Percentiles rank a stretch among this genome's conserved stretches.
Evolutionary conservation across 139 green algal species (phyloP).

Genomic region (Chlorella vulgaris): DNA sequence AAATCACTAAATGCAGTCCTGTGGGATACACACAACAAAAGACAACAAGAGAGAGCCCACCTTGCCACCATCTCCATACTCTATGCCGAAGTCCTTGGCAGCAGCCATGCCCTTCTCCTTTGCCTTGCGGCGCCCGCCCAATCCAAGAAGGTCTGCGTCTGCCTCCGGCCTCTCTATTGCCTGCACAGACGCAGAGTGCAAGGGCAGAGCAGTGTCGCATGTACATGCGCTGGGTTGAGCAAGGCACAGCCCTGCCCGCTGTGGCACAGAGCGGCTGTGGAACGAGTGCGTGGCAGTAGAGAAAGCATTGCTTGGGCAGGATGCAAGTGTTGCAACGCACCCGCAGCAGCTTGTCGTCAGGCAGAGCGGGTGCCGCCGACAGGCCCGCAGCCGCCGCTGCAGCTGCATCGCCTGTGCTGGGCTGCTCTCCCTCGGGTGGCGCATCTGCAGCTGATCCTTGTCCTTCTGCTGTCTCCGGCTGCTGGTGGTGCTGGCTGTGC

Average conservation of each 20-base stretch:
- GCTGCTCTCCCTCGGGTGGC: neutral
- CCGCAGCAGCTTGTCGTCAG: constrained; percentile 14
- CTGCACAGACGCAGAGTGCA: neutral
- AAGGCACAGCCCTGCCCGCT: no score
- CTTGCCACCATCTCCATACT: neutral
- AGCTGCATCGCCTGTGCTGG: neutral
- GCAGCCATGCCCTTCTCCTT: constrained; percentile 16
- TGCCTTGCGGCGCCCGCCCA: neutral
- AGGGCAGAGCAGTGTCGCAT: neutral
- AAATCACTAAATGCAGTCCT: no score
- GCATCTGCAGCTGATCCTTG: neutral
- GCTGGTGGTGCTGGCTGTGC: no score
- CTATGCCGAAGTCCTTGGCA: constrained; percentile 6
- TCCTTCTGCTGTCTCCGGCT: no score
- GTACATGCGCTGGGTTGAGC: no score
- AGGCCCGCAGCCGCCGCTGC: neutral
- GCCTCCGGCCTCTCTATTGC: neutral
- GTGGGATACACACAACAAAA: neutral
- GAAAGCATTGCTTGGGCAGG: no score
- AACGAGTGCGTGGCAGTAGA: no score
- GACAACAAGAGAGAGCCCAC: neutral
- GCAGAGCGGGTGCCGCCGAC: neutral
- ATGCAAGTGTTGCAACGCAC: neutral
- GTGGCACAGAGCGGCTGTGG: neutral
- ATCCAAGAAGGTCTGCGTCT: neutral